Evolutionary conservation across 2,329 filamentous ascomycete species (phyloP), one percentile per base, ranked within the genome.

Genomic region (Alternaria brassicicola): DNA sequence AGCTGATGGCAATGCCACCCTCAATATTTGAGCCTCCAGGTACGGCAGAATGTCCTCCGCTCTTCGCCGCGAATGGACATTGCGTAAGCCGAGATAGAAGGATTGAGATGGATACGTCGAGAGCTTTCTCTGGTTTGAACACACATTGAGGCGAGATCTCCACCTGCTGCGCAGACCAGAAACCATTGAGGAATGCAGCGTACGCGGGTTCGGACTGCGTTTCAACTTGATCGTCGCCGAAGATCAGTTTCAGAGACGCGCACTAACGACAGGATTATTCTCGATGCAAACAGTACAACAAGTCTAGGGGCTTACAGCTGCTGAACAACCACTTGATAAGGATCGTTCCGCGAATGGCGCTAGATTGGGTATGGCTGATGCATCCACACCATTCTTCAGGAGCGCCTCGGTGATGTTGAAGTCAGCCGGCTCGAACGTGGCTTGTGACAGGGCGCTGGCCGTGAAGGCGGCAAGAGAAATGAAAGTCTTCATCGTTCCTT

Each of bases 31-130:
- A 79, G 9, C 76, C 74, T 21, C 80, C 79, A 0, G 74, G 67
- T 55, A 76, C 75, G 3, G 73, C 66, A 19, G 75, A 75, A 57
- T 83, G 80, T 3, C 81, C 81, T 30, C 81, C 80, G 43, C 78
- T 76, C 55, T 78, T 80, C 3, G 79, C 73, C 2, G 79, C 78
- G 57, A 81, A 80, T 74, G 70, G 70, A 49, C 71, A 76, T 49
- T 67, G 60, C 5, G 64, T 64, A 6, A 64, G 43, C 4, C 68
- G 62, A 9, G 66, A 62, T 1, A 66, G 28, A 1, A 66, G 56
- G 5, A 68, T 41, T 2, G 57, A 45, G 6, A 57, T 64, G 1
- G 67, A 67, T 1, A 69, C 55, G 21, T 68, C 61, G 1, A 52
- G 13, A 6, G 65, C 35, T 7, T 57, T 57, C 2, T 39, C 13